Evolutionary conservation across 495 filamentous ascomycete species (phyloP), one percentile per base, ranked within the genome.

Genomic region (Penicillium longicatenatum): DNA sequence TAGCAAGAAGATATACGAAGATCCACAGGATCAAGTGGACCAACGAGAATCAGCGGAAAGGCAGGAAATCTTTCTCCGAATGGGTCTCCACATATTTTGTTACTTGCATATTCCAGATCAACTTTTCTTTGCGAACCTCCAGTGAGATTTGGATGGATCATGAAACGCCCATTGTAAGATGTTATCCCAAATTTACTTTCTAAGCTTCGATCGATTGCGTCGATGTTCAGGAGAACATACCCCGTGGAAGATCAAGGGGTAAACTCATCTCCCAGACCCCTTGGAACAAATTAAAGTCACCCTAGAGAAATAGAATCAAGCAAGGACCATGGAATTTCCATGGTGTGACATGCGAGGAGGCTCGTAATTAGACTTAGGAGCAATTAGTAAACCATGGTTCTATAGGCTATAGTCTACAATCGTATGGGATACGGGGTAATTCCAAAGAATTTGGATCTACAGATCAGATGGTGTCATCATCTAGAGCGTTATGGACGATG

Each of bases 291-390:
- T 57, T 57, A 60, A 35, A 20, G 21, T 42, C 43, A 24, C 19
- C 50, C 57, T 62, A 63, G 55, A 50, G 43, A 59, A 70, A 67
- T 72, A 73, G 66, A 68, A 67, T 57, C 61, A 77, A 74, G 73
- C 73, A 77, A 77, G 74, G 74, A 73, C 60, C 54, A 33, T 46
- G 53, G 59, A 55, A 55, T 60, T 58, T 49, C 49, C 61, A 57
- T 58, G 55, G 33, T 61, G 60, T 61, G 56, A 72, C 61, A 65
- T 64, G 66, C 67, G 66, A 75, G 65, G 71, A 68, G 66, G 59
- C 55, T 20, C 17, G 8, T 8, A 42, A 42, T 22, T 30, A 19
- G 20, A 43, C 9, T 19, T 12, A 20, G 29, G 45, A 12, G 29
- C 24, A 48, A 48, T 29, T 48, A 14, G 30, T n/a, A 33, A 20